Percentiles rank a stretch among this genome's conserved stretches.
Conservation (phyloP, 345 rosid species). For the Populus ilicifolia region DNA sequence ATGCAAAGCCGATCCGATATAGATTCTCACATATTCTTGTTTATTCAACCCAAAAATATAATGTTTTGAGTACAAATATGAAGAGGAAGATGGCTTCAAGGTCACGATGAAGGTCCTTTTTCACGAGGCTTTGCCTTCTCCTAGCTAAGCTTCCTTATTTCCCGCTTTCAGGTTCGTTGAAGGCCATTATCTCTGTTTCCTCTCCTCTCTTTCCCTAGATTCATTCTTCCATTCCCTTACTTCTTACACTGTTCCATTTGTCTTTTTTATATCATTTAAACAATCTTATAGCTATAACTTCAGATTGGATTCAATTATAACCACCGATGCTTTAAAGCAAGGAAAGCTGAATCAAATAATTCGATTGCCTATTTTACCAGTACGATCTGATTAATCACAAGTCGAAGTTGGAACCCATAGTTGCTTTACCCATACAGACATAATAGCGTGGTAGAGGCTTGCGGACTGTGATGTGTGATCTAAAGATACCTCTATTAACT, state of each 20-base stretch:
- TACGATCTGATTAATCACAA: neutral
- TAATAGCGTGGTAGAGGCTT: neutral
- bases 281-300: neutral
- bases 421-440: neutral
- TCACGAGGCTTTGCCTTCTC: neutral
- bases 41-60: neutral
- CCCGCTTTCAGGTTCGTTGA: neutral
- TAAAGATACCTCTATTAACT: neutral
- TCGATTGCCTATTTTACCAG: neutral
- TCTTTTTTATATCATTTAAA: neutral
- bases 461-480: neutral
- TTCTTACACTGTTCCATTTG: neutral
- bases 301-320: neutral
- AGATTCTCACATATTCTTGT: neutral
- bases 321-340: neutral
- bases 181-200: neutral
- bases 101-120: neutral
- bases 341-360: neutral
- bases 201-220: neutral
- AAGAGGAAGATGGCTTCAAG: conserved; percentile 5
- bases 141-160: neutral
- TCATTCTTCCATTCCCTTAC: neutral
- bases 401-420: neutral
- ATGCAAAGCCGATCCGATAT: conserved; percentile 10
- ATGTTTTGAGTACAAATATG: neutral